Evolutionary conservation across 108 stramenopile genomes (phyloP), one percentile per base, ranked within the genome.

Genomic region (Stephanodiscus minutulus): DNA sequence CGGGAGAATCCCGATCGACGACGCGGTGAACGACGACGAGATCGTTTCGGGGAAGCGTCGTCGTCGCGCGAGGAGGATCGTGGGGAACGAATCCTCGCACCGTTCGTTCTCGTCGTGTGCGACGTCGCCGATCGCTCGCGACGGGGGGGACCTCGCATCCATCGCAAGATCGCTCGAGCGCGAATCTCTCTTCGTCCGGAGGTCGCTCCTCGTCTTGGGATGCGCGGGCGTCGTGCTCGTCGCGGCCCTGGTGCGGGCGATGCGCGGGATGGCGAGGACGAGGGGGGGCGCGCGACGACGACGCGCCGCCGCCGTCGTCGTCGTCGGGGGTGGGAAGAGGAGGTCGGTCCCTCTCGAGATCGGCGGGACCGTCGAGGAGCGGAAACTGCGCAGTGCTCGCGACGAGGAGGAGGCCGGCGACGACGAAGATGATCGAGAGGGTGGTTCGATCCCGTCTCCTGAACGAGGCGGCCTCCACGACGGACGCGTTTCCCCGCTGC

Each of bases 141-240:
- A 11, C 1, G 2, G 21, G 24, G 55, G 55, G 12, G 29, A 54
- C 33, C 41, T 72, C 29, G 52, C 35, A 5, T 64, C 39, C 52
- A 35, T 72, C 62, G 39, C 53, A 24, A 15, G 22, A 10, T 63
- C 71, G 9, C 49, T 72, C 37, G 52, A 62, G 25, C 27, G 63
- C 41, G 62, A 72, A 20, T 72, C 71, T 13, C 61, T 52, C 31
- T 63, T 63, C 36, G 27, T 72, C 25, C 63, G 37, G 39, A 52
- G 63, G 50, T 35, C 62, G 0, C 41, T 72, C n/a, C 12, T 63
- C 25, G 52, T 37, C 0, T 22, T 72, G 1, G 71, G 71, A 33
- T 43, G 35, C 20, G 47, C 54, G 50, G 61, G 71, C 5, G 31
- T 44, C 20, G 39, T 41, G 25, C 29, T 72, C 12, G 33, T 63